Evolutionary conservation across 805 yeast species (phyloP).

Genomic region (Brettanomyces nanus): DNA sequence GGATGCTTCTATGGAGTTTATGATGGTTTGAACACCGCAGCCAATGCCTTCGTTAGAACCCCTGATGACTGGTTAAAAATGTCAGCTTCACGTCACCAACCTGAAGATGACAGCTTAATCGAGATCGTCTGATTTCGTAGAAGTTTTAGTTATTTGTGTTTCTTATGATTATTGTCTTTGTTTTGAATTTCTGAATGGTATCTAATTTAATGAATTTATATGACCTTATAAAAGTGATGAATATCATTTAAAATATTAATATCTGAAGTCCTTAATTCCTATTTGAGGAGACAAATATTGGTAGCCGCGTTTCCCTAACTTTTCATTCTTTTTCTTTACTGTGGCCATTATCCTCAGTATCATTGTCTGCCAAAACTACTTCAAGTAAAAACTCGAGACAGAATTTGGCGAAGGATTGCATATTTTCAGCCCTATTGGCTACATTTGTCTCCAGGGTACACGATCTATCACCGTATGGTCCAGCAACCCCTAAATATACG

Average conservation of each 20-base stretch:
- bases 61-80: slow-evolving; percentile 17
- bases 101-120: slow-evolving; percentile 13
- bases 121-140: slow-evolving; percentile 11
- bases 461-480: slow-evolving; percentile 52
- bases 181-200: too few relatives aligned
- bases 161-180: too few relatives aligned
- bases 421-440: slow-evolving; percentile 53
- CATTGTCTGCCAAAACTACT: too few relatives aligned
- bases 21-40: slow-evolving; percentile 26
- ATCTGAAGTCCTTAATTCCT: too few relatives aligned
- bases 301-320: too few relatives aligned
- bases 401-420: slow-evolving; percentile 64
- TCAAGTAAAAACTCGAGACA: slow-evolving; percentile 57
- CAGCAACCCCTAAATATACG: slow-evolving; percentile 63
- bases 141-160: too few relatives aligned
- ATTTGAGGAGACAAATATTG: too few relatives aligned
- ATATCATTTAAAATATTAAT: too few relatives aligned
- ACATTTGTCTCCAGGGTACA: slow-evolving; percentile 35
- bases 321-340: too few relatives aligned
- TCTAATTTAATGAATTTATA: too few relatives aligned
- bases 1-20: slow-evolving; percentile 35
- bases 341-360: too few relatives aligned
- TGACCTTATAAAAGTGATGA: too few relatives aligned
- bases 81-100: slow-evolving; percentile 19
- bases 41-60: slow-evolving; percentile 14